Conservation (phyloP, 2,329 filamentous ascomycete species). For the Fusarium vanettenii region DNA sequence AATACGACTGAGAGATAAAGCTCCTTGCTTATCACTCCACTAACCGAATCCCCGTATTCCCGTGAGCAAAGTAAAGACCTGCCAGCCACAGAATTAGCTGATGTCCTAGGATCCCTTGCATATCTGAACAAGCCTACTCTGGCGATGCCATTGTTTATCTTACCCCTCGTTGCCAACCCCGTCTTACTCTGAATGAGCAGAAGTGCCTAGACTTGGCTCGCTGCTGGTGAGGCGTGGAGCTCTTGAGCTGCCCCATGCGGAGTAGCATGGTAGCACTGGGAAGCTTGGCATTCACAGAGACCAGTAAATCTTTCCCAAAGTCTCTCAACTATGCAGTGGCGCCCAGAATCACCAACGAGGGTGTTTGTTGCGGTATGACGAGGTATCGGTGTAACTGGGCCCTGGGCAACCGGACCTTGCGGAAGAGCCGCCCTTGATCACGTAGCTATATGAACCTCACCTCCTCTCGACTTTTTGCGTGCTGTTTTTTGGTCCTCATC, state of each 20-base stretch:
- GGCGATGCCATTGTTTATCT: not conserved
- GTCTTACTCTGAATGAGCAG: not conserved
- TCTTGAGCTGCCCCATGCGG: conserved; percentile 21
- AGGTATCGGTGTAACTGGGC: not conserved
- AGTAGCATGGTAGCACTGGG: conserved; percentile 2
- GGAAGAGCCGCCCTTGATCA: not conserved
- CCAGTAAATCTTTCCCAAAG: not conserved
- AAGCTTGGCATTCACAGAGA: conserved; percentile 7
- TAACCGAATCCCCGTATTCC: not conserved
- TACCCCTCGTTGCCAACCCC: not conserved
- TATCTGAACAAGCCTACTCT: not conserved
- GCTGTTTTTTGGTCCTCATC: not conserved
- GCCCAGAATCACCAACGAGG: not conserved
- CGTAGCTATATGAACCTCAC: not conserved
- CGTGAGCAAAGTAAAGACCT: not conserved
- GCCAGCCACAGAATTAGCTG: not conserved
- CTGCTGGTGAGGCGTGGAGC: not conserved
- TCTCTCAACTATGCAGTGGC: not conserved
- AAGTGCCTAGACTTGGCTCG: conserved; percentile 3
- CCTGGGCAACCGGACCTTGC: not conserved
- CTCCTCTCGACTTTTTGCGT: not conserved
- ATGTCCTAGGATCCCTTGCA: not conserved
- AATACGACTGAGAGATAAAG: too few species aligned
- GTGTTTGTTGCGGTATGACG: not conserved
- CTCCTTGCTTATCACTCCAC: not conserved